phyloP scores from a whole-genome alignment of 495 filamentous ascomycete species.

The Bacidia rubella region DNA sequence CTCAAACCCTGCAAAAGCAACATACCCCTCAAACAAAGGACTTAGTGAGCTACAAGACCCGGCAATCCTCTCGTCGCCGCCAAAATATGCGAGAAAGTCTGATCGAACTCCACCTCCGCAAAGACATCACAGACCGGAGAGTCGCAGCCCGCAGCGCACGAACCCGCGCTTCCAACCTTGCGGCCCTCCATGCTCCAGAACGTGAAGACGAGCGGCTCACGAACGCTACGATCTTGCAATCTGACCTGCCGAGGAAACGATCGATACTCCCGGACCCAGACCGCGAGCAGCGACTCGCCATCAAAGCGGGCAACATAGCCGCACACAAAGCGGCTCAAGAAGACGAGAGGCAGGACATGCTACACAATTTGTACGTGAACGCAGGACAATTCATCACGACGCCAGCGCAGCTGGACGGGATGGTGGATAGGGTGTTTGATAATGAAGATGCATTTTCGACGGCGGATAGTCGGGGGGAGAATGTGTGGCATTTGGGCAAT shows the following conservation, averaged over 20 bases:
- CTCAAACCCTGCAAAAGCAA: slow-evolving; percentile 24
- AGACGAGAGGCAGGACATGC: slow-evolving; percentile 28
- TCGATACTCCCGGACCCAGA: slow-evolving; percentile 33
- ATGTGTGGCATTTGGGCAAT: slow-evolving; percentile 43
- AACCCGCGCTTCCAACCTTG: slow-evolving; percentile 31
- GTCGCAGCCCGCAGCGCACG: slow-evolving; percentile 25
- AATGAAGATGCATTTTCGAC: slow-evolving; percentile 35
- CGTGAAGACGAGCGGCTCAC: slow-evolving; percentile 51
- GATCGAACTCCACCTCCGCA: slow-evolving; percentile 41
- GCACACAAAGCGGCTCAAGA: slow-evolving; percentile 26
- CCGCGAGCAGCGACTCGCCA: slow-evolving; percentile 31
- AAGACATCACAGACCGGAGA: slow-evolving; percentile 28
- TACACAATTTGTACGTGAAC: slow-evolving; percentile 54
- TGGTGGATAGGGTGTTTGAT: slow-evolving; percentile 48
- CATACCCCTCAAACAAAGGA: slow-evolving; percentile 28
- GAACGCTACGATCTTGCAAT: slow-evolving; percentile 32
- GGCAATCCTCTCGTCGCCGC: slow-evolving; percentile 45
- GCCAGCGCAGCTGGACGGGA: slow-evolving; percentile 44
- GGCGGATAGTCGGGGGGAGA: slow-evolving; percentile 31
- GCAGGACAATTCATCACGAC: slow-evolving; percentile 52
- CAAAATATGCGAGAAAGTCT: slow-evolving; percentile 52
- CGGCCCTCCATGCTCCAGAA: slow-evolving; percentile 34
- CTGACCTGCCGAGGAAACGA: slow-evolving; percentile 27
- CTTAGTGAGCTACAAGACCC: slow-evolving; percentile 46
- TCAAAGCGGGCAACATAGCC: slow-evolving; percentile 29